Conservation (phyloP, 2,329 filamentous ascomycete genomes). For the Nakataea oryzae region DNA sequence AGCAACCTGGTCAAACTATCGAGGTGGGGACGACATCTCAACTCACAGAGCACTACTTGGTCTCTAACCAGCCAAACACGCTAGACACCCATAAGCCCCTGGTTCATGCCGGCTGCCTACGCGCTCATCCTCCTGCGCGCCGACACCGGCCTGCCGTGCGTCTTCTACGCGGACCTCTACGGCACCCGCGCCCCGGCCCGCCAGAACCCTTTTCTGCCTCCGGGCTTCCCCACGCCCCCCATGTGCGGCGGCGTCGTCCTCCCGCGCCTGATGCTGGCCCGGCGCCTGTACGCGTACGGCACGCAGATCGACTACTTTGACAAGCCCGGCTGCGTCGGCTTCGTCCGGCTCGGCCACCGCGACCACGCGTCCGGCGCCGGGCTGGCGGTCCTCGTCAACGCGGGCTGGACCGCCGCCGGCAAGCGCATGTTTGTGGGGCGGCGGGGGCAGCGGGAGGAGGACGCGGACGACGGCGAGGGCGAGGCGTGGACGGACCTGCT, state of each 20-base stretch:
- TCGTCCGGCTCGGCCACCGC: slow-evolving; percentile 37
- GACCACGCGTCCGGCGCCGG: slow-evolving; percentile 37
- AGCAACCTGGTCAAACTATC: slow-evolving; percentile 2
- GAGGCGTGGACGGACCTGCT: slow-evolving; percentile 56
- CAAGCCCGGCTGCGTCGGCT: slow-evolving; percentile 48
- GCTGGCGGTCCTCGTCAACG: slow-evolving; percentile 47
- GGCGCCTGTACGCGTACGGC: slow-evolving; percentile 58
- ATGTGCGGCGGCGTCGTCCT: slow-evolving; percentile 39
- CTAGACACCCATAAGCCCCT: slow-evolving; percentile 45
- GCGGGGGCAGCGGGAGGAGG: slow-evolving; percentile 54
- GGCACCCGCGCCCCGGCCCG: slow-evolving; percentile 41
- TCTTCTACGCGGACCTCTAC: slow-evolving; percentile 64
- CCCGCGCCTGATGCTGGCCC: slow-evolving; percentile 47
- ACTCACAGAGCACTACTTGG: background rate
- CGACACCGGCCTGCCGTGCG: slow-evolving; percentile 49
- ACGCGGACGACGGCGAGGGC: slow-evolving; percentile 45
- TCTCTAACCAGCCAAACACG: background rate
- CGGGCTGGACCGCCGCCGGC: slow-evolving; percentile 34
- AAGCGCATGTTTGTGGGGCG: slow-evolving; percentile 51
- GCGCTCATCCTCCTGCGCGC: slow-evolving; percentile 53
- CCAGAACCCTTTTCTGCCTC: slow-evolving; percentile 23
- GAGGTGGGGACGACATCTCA: background rate
- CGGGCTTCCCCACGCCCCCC: slow-evolving; percentile 21
- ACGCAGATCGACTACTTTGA: slow-evolving; percentile 54
- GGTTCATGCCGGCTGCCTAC: slow-evolving; percentile 59